Evolutionary conservation across 495 filamentous ascomycete species (phyloP).

Genomic region (Xylaria scruposa): DNA sequence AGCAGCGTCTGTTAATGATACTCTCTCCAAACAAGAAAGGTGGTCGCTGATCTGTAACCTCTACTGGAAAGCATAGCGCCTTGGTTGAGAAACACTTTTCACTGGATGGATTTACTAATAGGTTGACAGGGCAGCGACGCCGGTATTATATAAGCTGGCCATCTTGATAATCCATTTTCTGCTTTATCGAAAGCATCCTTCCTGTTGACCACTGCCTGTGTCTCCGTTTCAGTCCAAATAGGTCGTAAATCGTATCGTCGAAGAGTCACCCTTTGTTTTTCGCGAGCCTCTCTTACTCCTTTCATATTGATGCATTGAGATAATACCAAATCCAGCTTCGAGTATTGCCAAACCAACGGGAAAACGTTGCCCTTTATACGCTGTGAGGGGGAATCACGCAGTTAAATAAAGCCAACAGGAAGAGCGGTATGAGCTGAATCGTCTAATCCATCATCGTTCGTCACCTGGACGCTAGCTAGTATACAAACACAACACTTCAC

Average conservation of each 20-base stretch:
- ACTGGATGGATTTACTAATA: not conserved
- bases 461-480: constrained; percentile 29
- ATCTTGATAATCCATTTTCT: constrained; percentile 22
- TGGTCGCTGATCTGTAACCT: not conserved
- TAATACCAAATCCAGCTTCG: constrained; percentile 13
- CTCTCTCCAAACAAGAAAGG: not conserved
- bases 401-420: constrained; percentile 17
- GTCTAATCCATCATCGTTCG: constrained; percentile 26
- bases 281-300: constrained; percentile 22
- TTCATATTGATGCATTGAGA: constrained; percentile 16
- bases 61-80: not conserved
- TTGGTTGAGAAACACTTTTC: not conserved
- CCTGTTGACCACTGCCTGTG: not conserved
- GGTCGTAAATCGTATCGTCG: constrained; percentile 26
- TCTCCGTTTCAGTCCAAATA: constrained; percentile 24
- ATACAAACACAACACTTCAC: constrained; percentile 24
- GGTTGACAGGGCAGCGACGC: constrained; percentile 17
- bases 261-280: constrained; percentile 19
- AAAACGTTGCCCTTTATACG: constrained; percentile 13
- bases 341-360: constrained; percentile 9
- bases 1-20: not conserved
- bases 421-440: constrained; percentile 26
- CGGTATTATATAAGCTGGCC: not conserved
- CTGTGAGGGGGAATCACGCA: constrained; percentile 11
- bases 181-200: constrained; percentile 7